phyloP scores from a whole-genome alignment of 345 rosid genomes.

The Citrus maxima region DNA sequence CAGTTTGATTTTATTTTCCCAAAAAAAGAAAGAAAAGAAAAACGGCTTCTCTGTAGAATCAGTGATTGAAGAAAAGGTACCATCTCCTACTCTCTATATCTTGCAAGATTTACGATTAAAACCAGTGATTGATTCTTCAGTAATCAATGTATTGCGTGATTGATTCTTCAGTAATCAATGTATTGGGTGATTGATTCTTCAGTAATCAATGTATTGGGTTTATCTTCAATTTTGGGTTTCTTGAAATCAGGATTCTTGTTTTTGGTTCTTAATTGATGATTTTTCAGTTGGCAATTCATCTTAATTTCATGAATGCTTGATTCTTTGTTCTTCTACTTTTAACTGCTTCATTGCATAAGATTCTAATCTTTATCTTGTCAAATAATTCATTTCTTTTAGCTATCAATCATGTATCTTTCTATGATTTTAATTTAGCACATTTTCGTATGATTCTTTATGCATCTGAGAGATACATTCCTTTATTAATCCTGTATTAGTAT shows the following conservation, averaged over 20 bases:
- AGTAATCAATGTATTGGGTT: not conserved
- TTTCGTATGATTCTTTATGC: not conserved
- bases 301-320: not conserved
- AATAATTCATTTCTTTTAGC: not conserved
- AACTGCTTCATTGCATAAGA: no score
- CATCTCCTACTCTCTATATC: no score
- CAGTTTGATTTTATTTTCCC: not conserved
- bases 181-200: not conserved
- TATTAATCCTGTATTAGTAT: not conserved
- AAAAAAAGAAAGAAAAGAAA: no score
- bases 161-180: not conserved
- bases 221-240: not conserved
- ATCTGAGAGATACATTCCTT: not conserved
- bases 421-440: not conserved
- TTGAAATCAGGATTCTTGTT: not conserved
- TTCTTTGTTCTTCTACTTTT: not conserved
- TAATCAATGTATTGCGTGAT: not conserved
- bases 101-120: not conserved
- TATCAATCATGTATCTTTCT: not conserved
- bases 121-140: not conserved
- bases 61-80: not conserved
- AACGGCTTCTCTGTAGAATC: not conserved
- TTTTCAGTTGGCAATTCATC: not conserved
- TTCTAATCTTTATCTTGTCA: no score
- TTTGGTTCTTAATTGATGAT: not conserved